These are phyloP conservation scores for Aegilops tauschii DNA, from an alignment of 176 grass and related monocot species.

Conservation along the genomic window DNA sequence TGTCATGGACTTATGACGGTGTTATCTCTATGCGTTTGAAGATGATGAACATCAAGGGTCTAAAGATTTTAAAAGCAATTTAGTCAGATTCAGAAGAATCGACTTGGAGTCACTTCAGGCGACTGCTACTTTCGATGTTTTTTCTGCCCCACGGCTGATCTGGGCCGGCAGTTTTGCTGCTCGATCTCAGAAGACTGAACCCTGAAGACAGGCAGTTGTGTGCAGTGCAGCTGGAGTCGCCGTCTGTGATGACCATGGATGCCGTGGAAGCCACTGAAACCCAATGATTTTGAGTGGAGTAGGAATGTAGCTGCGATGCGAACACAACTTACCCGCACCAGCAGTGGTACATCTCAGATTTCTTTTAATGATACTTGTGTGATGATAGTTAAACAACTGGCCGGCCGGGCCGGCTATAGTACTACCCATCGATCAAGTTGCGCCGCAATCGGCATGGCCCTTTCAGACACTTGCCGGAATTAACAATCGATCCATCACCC, in stretches of 20 bases:
- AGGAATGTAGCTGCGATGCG: background rate
- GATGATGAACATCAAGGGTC: constrained; percentile 26
- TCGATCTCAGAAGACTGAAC: too few relatives aligned
- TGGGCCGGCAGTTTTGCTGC: background rate
- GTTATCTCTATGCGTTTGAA: background rate
- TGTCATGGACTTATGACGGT: background rate
- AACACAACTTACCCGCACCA: constrained; percentile 1
- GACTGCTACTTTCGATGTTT: background rate
- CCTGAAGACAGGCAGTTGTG: background rate
- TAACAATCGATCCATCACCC: constrained; percentile 18
- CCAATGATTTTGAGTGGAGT: constrained; percentile 27
- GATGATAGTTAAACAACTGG: background rate
- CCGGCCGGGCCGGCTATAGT: background rate
- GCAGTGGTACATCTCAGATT: background rate
- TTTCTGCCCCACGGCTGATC: background rate
- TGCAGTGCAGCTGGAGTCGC: background rate
- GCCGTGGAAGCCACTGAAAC: constrained; percentile 38
- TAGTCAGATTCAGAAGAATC: constrained; percentile 41
- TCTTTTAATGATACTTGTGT: background rate
- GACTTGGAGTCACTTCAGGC: background rate
- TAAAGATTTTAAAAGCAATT: constrained; percentile 37
- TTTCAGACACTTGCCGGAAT: constrained; percentile 19
- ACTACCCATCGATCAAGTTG: background rate
- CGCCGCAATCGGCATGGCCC: constrained; percentile 15
- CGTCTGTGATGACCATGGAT: constrained; percentile 16